These are phyloP conservation scores for Pezicula radicicola DNA, from an alignment of 2,329 filamentous ascomycete species.

Conservation along the genomic window DNA sequence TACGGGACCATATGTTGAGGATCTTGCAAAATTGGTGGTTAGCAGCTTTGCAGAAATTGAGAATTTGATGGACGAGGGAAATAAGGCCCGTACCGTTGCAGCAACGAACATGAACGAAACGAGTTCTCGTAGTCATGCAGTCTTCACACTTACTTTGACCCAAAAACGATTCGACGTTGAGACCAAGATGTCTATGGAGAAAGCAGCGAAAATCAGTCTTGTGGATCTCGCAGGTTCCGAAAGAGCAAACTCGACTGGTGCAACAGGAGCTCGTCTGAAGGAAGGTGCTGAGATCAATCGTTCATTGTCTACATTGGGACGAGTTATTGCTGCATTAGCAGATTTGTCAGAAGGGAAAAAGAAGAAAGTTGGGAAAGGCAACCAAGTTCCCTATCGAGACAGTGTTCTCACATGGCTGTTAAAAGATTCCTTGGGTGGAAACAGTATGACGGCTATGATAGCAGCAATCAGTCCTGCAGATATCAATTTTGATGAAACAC, in stretches of 20 bases:
- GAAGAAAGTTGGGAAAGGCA: conserved; percentile 68
- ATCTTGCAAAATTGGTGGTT: conserved; percentile 92
- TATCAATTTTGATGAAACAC: conserved; percentile 97
- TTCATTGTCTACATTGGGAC: conserved; percentile 90
- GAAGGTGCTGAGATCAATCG: conserved; percentile 99
- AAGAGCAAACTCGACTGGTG: conserved; percentile 93
- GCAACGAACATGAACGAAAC: conserved; percentile 99
- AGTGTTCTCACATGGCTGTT: conserved; percentile 94
- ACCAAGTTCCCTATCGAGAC: conserved; percentile 91
- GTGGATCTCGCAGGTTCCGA: conserved; percentile 98
- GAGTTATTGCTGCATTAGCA: conserved; percentile 93
- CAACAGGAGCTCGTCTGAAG: conserved; percentile 90
- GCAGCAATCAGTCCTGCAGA: conserved; percentile 96
- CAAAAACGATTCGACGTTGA: conserved; percentile 90
- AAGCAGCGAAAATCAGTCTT: conserved; percentile 95
- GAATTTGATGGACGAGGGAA: conserved; percentile 97
- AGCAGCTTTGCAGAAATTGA: conserved; percentile 94
- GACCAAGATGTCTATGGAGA: conserved; percentile 96
- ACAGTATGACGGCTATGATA: conserved; percentile 99
- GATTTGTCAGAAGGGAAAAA: conserved; percentile 86
- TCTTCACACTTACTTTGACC: conserved; percentile 93
- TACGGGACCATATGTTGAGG: conserved; percentile 96
- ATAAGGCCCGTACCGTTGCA: conserved; percentile 96
- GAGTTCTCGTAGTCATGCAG: conserved; percentile 94
- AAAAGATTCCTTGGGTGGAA: conserved; percentile 95